Evolutionary conservation across 331 rosid species (phyloP), one percentile per base, ranked within the genome.

Genomic region (Rhamnella rubrinervis): DNA sequence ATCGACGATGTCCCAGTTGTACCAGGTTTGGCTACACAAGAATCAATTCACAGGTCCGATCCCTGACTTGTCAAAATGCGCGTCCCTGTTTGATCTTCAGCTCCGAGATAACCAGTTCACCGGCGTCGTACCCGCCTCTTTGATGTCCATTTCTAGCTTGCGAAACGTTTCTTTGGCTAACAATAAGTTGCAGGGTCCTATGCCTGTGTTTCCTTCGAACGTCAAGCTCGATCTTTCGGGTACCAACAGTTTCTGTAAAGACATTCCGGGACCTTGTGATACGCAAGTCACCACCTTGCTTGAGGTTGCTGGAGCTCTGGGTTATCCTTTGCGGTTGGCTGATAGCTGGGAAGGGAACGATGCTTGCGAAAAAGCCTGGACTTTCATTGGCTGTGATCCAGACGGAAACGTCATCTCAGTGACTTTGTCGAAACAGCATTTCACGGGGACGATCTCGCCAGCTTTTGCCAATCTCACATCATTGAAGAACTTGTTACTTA

Each of bases 11-110:
- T 63, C 77, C n/a, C 81, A 55, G 26, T 77, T 85, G 77, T 31
- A 12, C 72, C 91, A 86, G 82, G 88, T 77, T 0, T 88, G 96
- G 97, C 93, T 91, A 25, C 91, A 88, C 0, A 80, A 83, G 71
- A 88, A 92, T 64, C 81, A 61, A 37, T 89, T 92, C 76, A 75
- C 80, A 0, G 91, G 96, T 39, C 73, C 85, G 12, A 76, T 92
- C 23, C 92, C 97, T 0, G 89, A 91, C 63, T 62, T 88, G 38
- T 80, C 97, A 1, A 75, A 76, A 1, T 85, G 87, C 55, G 66
- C 37, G 13, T 6, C 8, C 55, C 67, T 91, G 67, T 71, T 56
- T 19, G 91, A 91, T 79, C 83, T 91, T 72, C 92, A 80, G 84
- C 96, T 88, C 18, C 60, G 96, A 3, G 89, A 88, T 58, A 91